These are phyloP conservation scores for Haplosporangium sp. DNA, from an alignment of 371 early-diverging fungal genomes.

Conservation along the genomic window DNA sequence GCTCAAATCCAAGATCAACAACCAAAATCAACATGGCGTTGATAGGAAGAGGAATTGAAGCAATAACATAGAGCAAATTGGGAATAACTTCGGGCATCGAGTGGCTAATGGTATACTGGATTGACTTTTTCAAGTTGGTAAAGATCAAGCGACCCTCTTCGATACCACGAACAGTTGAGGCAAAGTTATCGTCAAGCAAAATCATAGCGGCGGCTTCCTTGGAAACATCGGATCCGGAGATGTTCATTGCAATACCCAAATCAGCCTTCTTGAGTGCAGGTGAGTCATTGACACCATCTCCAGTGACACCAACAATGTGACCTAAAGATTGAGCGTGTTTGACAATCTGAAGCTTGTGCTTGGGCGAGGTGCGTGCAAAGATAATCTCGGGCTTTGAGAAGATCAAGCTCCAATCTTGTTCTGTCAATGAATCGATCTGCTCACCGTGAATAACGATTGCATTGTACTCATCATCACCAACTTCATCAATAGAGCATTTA, in stretches of 20 bases:
- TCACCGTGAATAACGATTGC: slow-evolving; percentile 96
- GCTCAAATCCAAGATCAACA: slow-evolving; percentile 94
- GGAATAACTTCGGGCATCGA: slow-evolving; percentile 88
- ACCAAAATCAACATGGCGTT: slow-evolving; percentile 87
- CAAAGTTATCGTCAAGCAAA: slow-evolving; percentile 95
- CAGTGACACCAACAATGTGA: slow-evolving; percentile 94
- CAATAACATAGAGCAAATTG: slow-evolving; percentile 84
- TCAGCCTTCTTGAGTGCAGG: slow-evolving; percentile 96
- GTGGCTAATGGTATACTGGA: slow-evolving; percentile 93
- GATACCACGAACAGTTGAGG: slow-evolving; percentile 88
- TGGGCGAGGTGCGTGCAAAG: slow-evolving; percentile 93
- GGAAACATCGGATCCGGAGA: slow-evolving; percentile 95
- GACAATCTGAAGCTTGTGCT: slow-evolving; percentile 92
- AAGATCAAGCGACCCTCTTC: slow-evolving; percentile 96
- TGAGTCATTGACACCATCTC: slow-evolving; percentile 95
- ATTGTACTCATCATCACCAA: slow-evolving; percentile 82
- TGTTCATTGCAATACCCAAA: slow-evolving; percentile 97
- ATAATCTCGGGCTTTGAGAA: slow-evolving; percentile 89
- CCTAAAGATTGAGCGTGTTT: slow-evolving; percentile 84
- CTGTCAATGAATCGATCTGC: slow-evolving; percentile 78
- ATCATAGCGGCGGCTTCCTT: slow-evolving; percentile 99
- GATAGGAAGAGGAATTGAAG: slow-evolving; percentile 89
- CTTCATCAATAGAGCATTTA: slow-evolving; percentile 66
- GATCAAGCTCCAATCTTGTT: slow-evolving; percentile 90
- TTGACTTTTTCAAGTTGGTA: slow-evolving; percentile 93